A percentile compares a stretch with the other conserved stretches of the same genome.
Conservation (phyloP, 2,329 filamentous ascomycete genomes). For the Leptographium procerum region DNA sequence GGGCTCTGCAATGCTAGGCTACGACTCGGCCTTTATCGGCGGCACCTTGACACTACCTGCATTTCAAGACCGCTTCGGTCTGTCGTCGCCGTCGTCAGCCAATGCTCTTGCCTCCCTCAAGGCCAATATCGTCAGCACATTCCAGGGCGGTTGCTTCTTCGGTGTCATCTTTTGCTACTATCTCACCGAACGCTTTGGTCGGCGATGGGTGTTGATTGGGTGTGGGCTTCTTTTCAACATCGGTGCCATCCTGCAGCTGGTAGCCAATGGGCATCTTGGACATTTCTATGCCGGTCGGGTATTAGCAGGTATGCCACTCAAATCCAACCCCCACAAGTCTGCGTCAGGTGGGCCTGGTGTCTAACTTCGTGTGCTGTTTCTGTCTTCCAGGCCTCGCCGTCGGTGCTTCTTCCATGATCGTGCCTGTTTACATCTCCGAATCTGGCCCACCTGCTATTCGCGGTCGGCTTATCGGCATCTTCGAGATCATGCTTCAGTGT, state of each 20-base stretch:
- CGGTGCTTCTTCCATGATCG: constrained; percentile 51
- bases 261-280: constrained; percentile 50
- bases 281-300: constrained; percentile 51
- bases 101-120: constrained; percentile 46
- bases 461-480: constrained; percentile 54
- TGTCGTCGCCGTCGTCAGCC: constrained; percentile 35
- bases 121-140: constrained; percentile 69
- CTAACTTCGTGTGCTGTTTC: too few relatives aligned
- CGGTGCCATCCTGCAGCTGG: constrained; percentile 64
- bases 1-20: constrained; percentile 45
- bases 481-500: constrained; percentile 54
- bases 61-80: constrained; percentile 57
- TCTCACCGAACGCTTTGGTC: constrained; percentile 54
- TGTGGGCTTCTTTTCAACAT: constrained; percentile 66
- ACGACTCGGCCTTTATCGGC: constrained; percentile 68
- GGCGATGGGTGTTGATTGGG: too few relatives aligned
- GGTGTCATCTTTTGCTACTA: constrained; percentile 60
- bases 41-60: constrained; percentile 61
- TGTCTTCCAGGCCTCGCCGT: too few relatives aligned
- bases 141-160: constrained; percentile 77
- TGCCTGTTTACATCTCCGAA: constrained; percentile 51
- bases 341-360: too few relatives aligned
- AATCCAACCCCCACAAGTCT: too few relatives aligned
- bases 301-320: constrained; percentile 51
- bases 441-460: constrained; percentile 50